Base-by-base conservation (phyloP, 768 basidiomycete species). In the Tylopilus balloui region DNA sequence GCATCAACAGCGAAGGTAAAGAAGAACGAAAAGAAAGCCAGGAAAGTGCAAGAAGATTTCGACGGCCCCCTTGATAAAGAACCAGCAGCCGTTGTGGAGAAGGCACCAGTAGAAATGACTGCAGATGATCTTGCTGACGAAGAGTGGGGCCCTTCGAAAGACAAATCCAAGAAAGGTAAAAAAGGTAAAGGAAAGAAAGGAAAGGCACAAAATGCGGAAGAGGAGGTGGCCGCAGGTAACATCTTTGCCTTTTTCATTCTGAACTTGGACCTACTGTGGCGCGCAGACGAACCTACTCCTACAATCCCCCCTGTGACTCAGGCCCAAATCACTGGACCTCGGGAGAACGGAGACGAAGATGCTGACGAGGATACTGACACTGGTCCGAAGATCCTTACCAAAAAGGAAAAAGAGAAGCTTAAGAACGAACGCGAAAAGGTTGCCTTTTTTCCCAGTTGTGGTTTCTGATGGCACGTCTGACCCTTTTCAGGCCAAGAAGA, bases 401-500 rank as follows among this genome's bases (percentile, higher is more conserved):
- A 97, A 73, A 96, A 95, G 67, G 91, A 98, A 76, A 97, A 97
- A 72, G 94, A 97, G 67, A 85, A 85, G 65, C 73, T 95, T 52
- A 97, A 98, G 80, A 98, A 97, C 72, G 94, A 97, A 70, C 81
- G 83, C 44, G 93, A 96, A 73, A 96, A 96, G 86, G 92, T 86
- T 29, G 41, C 14, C n/a, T n/a, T 61, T 34, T 50, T 19, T 34
- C 34, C 35, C 32, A n/a, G 46, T 10, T 6, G 35, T 45, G n/a
- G n/a, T 43, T 25, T 52, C 43, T 46, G 31, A 9, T 42, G 46
- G 52, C 27, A 53, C 44, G 13, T 54, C 46, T 54, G 44, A 50
- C 42, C 15, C 45, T 48, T 48, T 55, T 2, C 61, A 94, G 91
- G 36, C 81, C 74, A 31, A 83, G 65, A 21, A 76, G 76, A 96